Evolutionary conservation across 306 rosid genomes (phyloP), one percentile per base, ranked within the genome.

Genomic region (Cucurbita ficifolia): DNA sequence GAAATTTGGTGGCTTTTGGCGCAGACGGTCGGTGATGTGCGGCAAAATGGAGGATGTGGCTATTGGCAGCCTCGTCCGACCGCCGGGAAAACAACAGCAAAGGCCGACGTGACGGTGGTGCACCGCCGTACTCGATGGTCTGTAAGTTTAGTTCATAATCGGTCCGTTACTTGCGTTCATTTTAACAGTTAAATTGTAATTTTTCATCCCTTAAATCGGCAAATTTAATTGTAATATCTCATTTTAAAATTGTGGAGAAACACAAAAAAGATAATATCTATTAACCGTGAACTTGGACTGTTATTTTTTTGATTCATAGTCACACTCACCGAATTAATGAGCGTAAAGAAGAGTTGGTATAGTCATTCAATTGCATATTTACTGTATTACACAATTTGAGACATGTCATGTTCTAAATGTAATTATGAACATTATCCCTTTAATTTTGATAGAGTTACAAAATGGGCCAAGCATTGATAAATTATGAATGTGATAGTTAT

Each of bases 1-100:
- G 49, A 71, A 52, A 18, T 53, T 52, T 7, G 10, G 29, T 1
- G n/a, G 7, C 4, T 35, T 71, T 0, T 71, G 75, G 75, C 75
- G 46, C n/a, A 71, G 24, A 35, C 29, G 39, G 10, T n/a, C 61
- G 8, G n/a, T 53, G 35, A 36, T 48, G 57, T 71, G 75, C 21
- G 62, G 75, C 10, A 71, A 53, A 52, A 35, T 19, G 16, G 62
- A 71, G 29, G 75, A 71, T 52, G 75, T 36, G 46, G 75, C 35
- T 16, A 2, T 21, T 24, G 42, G 14, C 42, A 48, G 22, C 43
- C 33, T 43, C 17, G 72, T 65, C 51, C 53, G 16, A 7, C 1
- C 46, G 48, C 48, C 48, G n/a, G n/a, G 11, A 2, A 64, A 40
- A 21, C 71, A 64, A 6, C 51, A 2, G 6, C 68, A 10, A 5